phyloP scores from a whole-genome alignment of 2,329 filamentous ascomycete species.

The Cordyceps cateniannulata region DNA sequence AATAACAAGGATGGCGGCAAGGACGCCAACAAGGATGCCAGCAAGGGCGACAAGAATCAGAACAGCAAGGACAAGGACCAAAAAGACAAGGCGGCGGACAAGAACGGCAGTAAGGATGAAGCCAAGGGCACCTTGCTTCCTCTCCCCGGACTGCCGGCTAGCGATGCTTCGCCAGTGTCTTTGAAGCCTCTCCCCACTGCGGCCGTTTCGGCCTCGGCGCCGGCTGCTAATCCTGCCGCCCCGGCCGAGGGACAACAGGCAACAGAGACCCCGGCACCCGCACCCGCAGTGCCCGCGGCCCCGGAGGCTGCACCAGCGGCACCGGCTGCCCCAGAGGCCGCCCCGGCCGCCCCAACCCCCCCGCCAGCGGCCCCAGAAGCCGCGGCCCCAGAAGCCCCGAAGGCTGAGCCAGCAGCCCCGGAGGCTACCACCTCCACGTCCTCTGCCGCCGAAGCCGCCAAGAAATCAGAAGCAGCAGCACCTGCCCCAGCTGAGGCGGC shows the following conservation, averaged over 20 bases:
- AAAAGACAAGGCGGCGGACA: neutral
- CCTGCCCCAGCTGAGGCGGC: neutral
- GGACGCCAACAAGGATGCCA: neutral
- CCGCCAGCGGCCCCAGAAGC: neutral
- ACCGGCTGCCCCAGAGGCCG: neutral
- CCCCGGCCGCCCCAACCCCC: neutral
- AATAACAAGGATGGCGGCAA: neutral
- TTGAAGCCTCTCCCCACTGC: conserved; percentile 9
- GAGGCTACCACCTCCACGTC: neutral
- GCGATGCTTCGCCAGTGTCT: neutral
- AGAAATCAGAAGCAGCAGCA: neutral
- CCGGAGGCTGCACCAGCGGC: neutral
- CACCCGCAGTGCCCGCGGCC: neutral
- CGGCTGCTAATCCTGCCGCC: neutral
- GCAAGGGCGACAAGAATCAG: neutral
- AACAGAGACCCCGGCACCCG: neutral
- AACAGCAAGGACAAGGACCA: neutral
- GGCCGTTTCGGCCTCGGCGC: neutral
- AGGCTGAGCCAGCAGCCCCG: neutral
- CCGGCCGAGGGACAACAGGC: neutral
- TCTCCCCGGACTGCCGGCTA: conserved; percentile 2
- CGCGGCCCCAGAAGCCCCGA: neutral
- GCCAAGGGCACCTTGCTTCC: neutral
- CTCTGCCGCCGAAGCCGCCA: neutral
- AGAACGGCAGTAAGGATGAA: neutral